Conservation (phyloP, 2,329 filamentous ascomycete genomes). For the Emmonsiellopsis sp. region DNA sequence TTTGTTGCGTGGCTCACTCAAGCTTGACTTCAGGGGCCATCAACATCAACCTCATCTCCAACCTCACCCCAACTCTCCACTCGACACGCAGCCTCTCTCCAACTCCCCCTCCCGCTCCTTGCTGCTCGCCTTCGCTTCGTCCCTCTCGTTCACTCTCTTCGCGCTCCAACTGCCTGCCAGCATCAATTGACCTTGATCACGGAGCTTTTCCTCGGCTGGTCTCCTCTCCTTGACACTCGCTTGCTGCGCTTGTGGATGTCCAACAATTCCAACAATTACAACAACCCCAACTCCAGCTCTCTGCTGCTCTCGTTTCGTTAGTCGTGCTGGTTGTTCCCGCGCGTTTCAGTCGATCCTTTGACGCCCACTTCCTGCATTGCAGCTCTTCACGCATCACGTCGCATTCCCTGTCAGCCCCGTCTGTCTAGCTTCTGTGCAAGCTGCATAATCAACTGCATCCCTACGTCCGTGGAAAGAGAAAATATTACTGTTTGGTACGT, state of each 20-base stretch:
- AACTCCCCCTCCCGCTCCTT: conserved; percentile 17
- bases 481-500: no score
- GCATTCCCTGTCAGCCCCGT: no score
- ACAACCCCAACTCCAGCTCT: background rate
- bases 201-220: conserved; percentile 6
- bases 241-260: conserved; percentile 19
- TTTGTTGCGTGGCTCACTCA: background rate
- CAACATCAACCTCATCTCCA: conserved; percentile 3
- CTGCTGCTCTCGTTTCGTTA: background rate
- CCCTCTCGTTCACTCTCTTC: conserved; percentile 7
- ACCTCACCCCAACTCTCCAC: conserved; percentile 1
- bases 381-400: no score
- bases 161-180: background rate
- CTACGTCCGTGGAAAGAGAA: no score
- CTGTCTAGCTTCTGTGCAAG: no score
- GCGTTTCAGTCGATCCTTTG: no score
- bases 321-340: background rate
- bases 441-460: no score
- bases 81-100: background rate
- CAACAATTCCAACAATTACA: conserved; percentile 5
- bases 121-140: conserved; percentile 9
- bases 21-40: background rate
- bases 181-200: background rate
- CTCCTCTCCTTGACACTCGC: conserved; percentile 12
- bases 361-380: no score